phyloP scores from a whole-genome alignment of 83 land plant species.

The Isoetes engelmannii region DNA sequence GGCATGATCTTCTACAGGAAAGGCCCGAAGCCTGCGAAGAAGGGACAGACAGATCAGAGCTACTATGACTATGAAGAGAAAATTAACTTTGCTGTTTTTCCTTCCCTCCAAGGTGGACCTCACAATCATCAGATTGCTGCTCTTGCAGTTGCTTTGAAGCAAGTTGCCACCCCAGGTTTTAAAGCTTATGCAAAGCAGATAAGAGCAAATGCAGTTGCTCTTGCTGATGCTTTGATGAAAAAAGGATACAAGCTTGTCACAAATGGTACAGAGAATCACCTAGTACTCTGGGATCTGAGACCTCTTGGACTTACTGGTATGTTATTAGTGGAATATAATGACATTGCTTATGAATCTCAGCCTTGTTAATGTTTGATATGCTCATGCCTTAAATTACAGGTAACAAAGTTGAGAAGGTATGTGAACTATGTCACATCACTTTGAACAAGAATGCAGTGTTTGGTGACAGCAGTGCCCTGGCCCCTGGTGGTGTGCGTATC shows the following conservation, averaged over 20 bases:
- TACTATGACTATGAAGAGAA: slow-evolving; percentile 71
- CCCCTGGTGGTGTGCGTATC: slow-evolving; percentile 88
- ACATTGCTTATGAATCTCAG: not conserved
- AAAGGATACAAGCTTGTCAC: slow-evolving; percentile 87
- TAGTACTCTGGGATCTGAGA: slow-evolving; percentile 80
- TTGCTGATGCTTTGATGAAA: slow-evolving; percentile 69
- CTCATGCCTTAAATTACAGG: slow-evolving; percentile 30
- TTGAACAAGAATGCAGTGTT: slow-evolving; percentile 91
- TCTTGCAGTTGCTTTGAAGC: slow-evolving; percentile 78
- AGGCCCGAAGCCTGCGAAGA: slow-evolving; percentile 79
- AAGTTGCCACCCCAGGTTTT: slow-evolving; percentile 62
- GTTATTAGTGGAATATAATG: not conserved
- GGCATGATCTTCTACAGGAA: slow-evolving; percentile 82
- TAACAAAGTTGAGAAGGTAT: slow-evolving; percentile 90
- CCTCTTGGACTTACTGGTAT: slow-evolving; percentile 82
- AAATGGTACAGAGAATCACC: slow-evolving; percentile 78
- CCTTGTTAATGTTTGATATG: not conserved
- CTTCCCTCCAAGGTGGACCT: slow-evolving; percentile 79
- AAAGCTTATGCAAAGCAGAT: slow-evolving; percentile 85
- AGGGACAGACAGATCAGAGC: slow-evolving; percentile 63
- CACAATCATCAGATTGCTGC: slow-evolving; percentile 95
- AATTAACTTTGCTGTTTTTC: slow-evolving; percentile 72
- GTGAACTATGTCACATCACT: slow-evolving; percentile 76
- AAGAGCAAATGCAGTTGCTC: slow-evolving; percentile 78
- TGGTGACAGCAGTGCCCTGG: slow-evolving; percentile 92